Conservation (phyloP, 176 grass and related monocot species). For the Typha latifolia region DNA sequence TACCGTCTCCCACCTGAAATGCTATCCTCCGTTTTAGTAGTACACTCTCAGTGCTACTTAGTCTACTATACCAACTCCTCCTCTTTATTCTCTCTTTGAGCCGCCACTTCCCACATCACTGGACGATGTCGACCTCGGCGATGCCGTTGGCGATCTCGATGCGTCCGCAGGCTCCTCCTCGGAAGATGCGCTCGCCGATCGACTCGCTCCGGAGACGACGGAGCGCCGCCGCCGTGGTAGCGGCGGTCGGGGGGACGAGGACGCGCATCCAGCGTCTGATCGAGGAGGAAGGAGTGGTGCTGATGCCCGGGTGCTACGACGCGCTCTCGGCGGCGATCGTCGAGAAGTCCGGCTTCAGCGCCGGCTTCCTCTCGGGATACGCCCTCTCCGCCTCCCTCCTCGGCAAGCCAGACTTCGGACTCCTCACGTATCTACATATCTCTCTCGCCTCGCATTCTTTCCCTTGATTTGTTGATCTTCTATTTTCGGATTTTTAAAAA, state of each 20-base stretch:
- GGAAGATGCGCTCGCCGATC: neutral
- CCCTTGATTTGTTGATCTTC: no score
- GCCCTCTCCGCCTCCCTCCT: conserved; percentile 28
- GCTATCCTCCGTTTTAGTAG: no score
- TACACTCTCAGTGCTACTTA: no score
- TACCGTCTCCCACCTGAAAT: no score
- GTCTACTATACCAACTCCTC: no score
- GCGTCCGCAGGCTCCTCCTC: neutral
- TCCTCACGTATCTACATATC: conserved; percentile 24
- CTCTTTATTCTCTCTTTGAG: neutral
- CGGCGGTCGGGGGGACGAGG: neutral
- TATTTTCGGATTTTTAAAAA: no score
- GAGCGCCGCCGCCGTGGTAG: neutral
- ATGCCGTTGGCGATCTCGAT: no score
- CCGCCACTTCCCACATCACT: neutral
- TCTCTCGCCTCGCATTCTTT: no score
- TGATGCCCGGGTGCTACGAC: conserved; percentile 33
- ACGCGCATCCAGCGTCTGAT: conserved; percentile 27
- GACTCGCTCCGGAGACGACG: neutral
- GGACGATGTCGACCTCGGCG: no score
- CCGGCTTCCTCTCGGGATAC: conserved; percentile 38
- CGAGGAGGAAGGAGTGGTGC: conserved; percentile 26
- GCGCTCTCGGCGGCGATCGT: conserved; percentile 42
- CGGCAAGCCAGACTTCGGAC: conserved; percentile 40
- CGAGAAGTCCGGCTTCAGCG: conserved; percentile 26